phyloP scores from a whole-genome alignment of 768 basidiomycete species.

The Pisolithus microcarpus region DNA sequence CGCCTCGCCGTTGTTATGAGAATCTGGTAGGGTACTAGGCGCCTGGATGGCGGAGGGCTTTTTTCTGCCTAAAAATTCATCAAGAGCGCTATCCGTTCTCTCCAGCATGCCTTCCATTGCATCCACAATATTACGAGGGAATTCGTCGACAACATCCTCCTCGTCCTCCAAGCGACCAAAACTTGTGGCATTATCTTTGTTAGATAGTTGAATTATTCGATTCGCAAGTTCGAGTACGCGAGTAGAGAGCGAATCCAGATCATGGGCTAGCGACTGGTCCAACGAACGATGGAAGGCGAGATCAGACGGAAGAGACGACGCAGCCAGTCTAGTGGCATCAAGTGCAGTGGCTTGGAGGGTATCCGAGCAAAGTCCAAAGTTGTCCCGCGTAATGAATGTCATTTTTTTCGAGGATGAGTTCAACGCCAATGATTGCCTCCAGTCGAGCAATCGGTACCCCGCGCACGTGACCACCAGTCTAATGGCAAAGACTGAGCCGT shows the following conservation, averaged over 20 bases:
- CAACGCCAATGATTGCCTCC: too few relatives aligned
- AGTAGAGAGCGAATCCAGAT: constrained; percentile 63
- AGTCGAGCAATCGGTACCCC: neutral
- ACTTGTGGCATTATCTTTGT: constrained; percentile 33
- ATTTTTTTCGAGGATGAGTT: neutral
- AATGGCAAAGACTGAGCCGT: too few relatives aligned
- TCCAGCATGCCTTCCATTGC: constrained; percentile 81
- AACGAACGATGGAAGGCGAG: constrained; percentile 87
- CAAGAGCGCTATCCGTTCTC: constrained; percentile 76
- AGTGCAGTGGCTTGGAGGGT: constrained; percentile 56
- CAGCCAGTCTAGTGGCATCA: constrained; percentile 55
- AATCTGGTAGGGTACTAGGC: constrained; percentile 30
- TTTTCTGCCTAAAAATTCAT: constrained; percentile 64
- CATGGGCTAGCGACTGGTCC: constrained; percentile 58
- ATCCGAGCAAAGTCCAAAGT: constrained; percentile 50
- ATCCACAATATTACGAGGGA: constrained; percentile 72
- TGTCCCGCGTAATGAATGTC: constrained; percentile 13
- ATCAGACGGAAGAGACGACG: constrained; percentile 58
- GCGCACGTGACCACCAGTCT: neutral
- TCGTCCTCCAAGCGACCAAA: constrained; percentile 44
- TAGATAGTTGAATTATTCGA: constrained; percentile 48
- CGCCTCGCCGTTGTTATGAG: constrained; percentile 15
- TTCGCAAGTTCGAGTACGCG: constrained; percentile 63
- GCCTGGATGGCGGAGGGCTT: constrained; percentile 61
- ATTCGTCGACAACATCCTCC: constrained; percentile 82